phyloP scores from a whole-genome alignment of 1,139 yeast genomes.

The Zygosaccharomyces sapae region DNA sequence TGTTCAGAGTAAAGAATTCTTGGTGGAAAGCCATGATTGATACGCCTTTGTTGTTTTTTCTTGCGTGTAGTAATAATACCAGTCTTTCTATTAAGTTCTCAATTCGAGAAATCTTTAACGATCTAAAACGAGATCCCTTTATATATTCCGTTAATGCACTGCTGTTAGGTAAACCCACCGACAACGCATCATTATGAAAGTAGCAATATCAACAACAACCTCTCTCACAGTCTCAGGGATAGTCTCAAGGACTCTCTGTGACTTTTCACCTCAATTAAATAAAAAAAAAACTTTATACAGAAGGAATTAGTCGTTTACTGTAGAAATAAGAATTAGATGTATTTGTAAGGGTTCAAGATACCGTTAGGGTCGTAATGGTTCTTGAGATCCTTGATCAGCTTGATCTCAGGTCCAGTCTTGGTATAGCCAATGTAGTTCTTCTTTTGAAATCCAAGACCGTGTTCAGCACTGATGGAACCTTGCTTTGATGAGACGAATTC shows the following conservation, averaged over 20 bases:
- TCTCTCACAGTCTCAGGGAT: background rate
- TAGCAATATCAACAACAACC: background rate
- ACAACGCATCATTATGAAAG: no score
- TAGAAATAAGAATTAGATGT: slow-evolving; percentile 40
- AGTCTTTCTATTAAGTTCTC: background rate
- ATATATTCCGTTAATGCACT: no score
- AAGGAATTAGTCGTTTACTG: background rate
- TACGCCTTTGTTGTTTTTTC: background rate
- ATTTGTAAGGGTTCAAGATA: slow-evolving; percentile 90
- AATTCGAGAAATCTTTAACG: background rate
- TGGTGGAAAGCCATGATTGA: slow-evolving; percentile 19
- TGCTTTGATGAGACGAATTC: slow-evolving; percentile 75
- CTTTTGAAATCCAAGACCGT: slow-evolving; percentile 95
- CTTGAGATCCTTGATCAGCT: slow-evolving; percentile 72
- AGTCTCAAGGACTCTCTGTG: background rate
- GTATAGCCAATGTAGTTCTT: slow-evolving; percentile 81
- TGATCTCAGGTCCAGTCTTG: slow-evolving; percentile 64
- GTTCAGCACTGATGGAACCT: slow-evolving; percentile 95
- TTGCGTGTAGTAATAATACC: background rate
- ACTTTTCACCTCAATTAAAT: background rate
- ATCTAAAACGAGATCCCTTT: no score
- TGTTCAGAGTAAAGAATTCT: slow-evolving; percentile 36
- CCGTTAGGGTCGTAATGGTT: slow-evolving; percentile 82
- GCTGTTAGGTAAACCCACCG: no score
- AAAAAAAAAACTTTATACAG: slow-evolving; percentile 4